Base-by-base conservation (phyloP, 208 protist genomes). In the Trypanosoma avium region DNA sequence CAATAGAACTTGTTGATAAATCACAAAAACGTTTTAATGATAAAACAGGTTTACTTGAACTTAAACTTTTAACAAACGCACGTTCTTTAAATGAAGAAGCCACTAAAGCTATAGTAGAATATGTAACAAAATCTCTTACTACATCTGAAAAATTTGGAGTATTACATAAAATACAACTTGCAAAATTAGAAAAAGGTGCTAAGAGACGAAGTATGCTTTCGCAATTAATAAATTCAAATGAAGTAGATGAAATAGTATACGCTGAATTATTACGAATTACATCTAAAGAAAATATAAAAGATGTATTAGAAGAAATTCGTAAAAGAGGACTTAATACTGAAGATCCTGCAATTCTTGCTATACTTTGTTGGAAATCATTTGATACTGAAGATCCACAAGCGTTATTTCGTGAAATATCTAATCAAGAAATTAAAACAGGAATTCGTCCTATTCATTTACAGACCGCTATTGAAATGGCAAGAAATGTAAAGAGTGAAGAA, bases 161-260 rank as follows among this genome's bases (percentile, higher is more conserved):
- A 43, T 35, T 81, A 12, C 82, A 82, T 6, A 87, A 86, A 52
- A 54, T 93, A 4, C 60, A 75, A 29, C 29, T 95, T 32, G 77
- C 82, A 8, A 63, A 62, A 24, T 40, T 77, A 15, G 75, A 90
- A 52, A 79, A 60, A 4, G 82, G 89, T 12, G 26, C 64, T 27
- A 61, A 52, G 9, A 73, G 80, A 22, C 64, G 77, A 35, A 77
- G 77, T 43, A 59, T 80, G 45, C 36, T 93, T 27, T 73, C 66
- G 56, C 86, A 93, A 70, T 61, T 93, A 13, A 67, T 79, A 0
- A 72, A 61, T 17, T 81, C 84, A 8, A 48, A 61, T 19, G 77
- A 93, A 46, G 90, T 86, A 0, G 83, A 93, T 63, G 90, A 96
- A 48, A 40, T 36, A 42, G 71, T 93, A 6, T 93, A 92, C 55